Base-by-base conservation (phyloP, 495 filamentous ascomycete species). In the Penicillium longicatenatum region DNA sequence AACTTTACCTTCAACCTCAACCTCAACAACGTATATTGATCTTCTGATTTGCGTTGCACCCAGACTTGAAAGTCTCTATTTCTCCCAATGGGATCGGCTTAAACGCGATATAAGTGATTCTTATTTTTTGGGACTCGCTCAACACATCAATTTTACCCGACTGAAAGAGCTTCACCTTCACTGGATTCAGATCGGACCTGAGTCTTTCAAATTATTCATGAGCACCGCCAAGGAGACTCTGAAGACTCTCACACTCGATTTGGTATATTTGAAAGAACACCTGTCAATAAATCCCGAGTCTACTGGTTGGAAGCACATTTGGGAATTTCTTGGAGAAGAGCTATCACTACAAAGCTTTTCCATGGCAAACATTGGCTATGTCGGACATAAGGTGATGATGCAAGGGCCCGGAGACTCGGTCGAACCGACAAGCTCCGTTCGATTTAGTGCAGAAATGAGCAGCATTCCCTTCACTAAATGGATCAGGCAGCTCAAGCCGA, bases 131-230 rank as follows among this genome's bases (percentile, higher is more conserved):
- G 41, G 39, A 5, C 22, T 52, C 19, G 37, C 19, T 44, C 19
- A 37, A 6, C 19, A 11, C 3, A 29, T 35, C 11, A 30, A 17
- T 4, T 57, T 57, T 39, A 57, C 29, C 21, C 55, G 17, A 24
- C 41, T 57, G 2, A 51, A 37, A 52, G 47, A 51, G 19, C 55
- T 57, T 19, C 55, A 52, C 24, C 41, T 57, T 4, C 47, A 57
- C 24, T 26, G 24, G 45, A 16, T 48, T 16, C 11, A 26, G 6
- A 30, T 48, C 9, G 0, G 14, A 26, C n/a, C n/a, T 45, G 6
- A 46, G 37, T 29, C 45, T 30, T 22, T 24, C 17, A 50, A 45
- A 54, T 57, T 19, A 39, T 21, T 37, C 26, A 8, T 39, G 8
- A 51, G 3, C 12, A 35, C 8, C 19, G 16, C 33, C 20, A 55